phyloP scores from a whole-genome alignment of 305 asterid species.

The Fraxinus greggii region DNA sequence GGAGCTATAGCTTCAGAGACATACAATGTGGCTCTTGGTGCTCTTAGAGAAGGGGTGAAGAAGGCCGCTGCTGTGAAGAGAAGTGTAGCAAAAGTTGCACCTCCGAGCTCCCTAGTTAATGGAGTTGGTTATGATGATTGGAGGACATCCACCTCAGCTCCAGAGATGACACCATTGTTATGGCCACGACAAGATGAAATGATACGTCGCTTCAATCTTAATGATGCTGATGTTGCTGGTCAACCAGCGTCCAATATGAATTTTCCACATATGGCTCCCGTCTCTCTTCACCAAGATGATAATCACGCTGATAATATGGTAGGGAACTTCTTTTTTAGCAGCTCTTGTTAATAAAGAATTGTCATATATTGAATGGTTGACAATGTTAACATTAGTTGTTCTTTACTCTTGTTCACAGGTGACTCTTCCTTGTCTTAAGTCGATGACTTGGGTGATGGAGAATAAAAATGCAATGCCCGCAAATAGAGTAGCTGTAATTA shows the following conservation, averaged over 20 bases:
- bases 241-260: constrained; percentile 44
- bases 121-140: constrained; percentile 54
- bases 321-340: constrained; percentile 16
- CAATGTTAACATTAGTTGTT: constrained; percentile 1
- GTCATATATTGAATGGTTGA: neutral
- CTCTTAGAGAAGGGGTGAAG: constrained; percentile 69
- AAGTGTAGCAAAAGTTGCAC: constrained; percentile 49
- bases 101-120: constrained; percentile 50
- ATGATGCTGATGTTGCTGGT: constrained; percentile 46
- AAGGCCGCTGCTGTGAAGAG: constrained; percentile 59
- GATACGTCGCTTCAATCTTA: constrained; percentile 54
- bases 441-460: constrained; percentile 96
- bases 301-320: constrained; percentile 63
- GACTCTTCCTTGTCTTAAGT: constrained; percentile 76
- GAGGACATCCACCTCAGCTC: constrained; percentile 36
- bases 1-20: constrained; percentile 73
- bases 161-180: constrained; percentile 58
- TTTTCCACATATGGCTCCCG: constrained; percentile 52
- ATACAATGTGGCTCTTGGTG: constrained; percentile 50
- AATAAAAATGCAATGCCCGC: constrained; percentile 60
- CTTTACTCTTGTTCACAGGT: constrained; percentile 36
- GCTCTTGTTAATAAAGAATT: constrained; percentile 14
- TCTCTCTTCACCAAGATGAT: constrained; percentile 53
- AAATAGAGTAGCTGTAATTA: constrained; percentile 73
- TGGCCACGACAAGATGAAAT: constrained; percentile 83